A percentile compares a stretch with the other conserved stretches of the same genome.
These are phyloP conservation scores for Penicillium diatomitis DNA, from an alignment of 495 filamentous ascomycete species.

Conservation along the genomic window DNA sequence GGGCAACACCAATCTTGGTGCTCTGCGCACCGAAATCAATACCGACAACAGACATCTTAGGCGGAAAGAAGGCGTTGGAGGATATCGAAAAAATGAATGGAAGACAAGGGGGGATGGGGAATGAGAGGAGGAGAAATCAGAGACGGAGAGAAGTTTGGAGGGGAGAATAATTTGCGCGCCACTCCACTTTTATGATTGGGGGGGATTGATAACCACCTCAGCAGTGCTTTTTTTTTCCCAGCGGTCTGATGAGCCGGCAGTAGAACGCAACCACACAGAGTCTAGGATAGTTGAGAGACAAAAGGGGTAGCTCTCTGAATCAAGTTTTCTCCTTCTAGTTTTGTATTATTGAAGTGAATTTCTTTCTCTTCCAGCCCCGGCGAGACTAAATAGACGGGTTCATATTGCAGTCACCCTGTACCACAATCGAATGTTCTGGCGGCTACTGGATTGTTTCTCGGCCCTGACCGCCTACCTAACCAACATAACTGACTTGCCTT, in stretches of 20 bases:
- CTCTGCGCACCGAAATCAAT: slow-evolving; percentile 96
- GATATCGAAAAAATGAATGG: slow-evolving; percentile 8
- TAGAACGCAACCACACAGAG: too few relatives aligned
- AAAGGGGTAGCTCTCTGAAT: too few relatives aligned
- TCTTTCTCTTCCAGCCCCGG: too few relatives aligned
- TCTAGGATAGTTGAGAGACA: too few relatives aligned
- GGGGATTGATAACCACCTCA: slow-evolving; percentile 14
- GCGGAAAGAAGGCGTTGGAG: slow-evolving; percentile 12
- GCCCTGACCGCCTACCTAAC: slow-evolving; percentile 20
- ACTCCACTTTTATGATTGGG: slow-evolving; percentile 25
- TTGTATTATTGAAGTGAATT: too few relatives aligned
- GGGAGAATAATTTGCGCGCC: slow-evolving; percentile 35
- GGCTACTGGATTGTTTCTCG: slow-evolving; percentile 19
- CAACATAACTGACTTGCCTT: too few relatives aligned
- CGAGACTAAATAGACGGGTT: slow-evolving; percentile 11
- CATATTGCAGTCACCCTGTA: slow-evolving; percentile 4
- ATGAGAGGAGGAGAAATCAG: slow-evolving; percentile 10
- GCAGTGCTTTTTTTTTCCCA: too few relatives aligned
- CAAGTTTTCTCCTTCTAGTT: too few relatives aligned
- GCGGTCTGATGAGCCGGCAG: too few relatives aligned
- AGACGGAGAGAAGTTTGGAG: slow-evolving; percentile 23
- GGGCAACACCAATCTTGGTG: slow-evolving; percentile 93
- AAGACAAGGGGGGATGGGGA: slow-evolving; percentile 6
- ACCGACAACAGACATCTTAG: slow-evolving; percentile 69
- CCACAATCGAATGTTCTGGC: slow-evolving; percentile 34